Evolutionary conservation across 192 early-diverging fungal species (phyloP), one percentile per base, ranked within the genome.

Genomic region (Diversispora eburnea): DNA sequence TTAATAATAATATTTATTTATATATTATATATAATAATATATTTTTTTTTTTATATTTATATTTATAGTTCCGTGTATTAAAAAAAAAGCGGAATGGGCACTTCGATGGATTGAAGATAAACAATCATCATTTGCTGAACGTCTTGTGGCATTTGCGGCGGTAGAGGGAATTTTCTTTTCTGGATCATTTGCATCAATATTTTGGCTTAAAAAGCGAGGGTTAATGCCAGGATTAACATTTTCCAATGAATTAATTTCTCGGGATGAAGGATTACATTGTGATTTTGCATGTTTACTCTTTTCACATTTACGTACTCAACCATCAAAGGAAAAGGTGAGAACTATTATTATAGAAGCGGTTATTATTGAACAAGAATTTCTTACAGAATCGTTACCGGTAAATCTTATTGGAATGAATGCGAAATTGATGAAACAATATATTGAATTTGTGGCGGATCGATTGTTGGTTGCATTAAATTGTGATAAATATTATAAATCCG

Each of bases 141-240:
- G 97, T 63, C 83, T 98, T 55, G 88, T 97, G 52, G 97, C 95
- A 63, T 99, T 99, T 86, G 95, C 95, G 57, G 95, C 93, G 20
- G 95, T 99, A 15, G 97, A 98, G 78, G 97, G 97, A 60, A 96
- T 98, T 80, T 98, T 98, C 87, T 98, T 97, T 84, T 95, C 92
- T 73, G 97, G 95, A 12, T 90, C 97, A 17, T 98, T 98, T 80
- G 95, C 97, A 3, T 88, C 97, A 33, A 99, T 99, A 86, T 99
- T 99, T 78, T 99, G 95, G 95, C 92, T 99, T 79, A 99, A 98
- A 91, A 99, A 99, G 88, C 92, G 95, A 76, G 97, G 95, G 19
- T 80, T 98, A 71, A 97, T 97, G 95, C 94, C 95, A 47, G 97
- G 97, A 22, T 86, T 99, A 74, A 95, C 97, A 52, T 98, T 99